These are phyloP conservation scores for Aspergillus steynii DNA, from an alignment of 495 filamentous ascomycete species.

Conservation along the genomic window DNA sequence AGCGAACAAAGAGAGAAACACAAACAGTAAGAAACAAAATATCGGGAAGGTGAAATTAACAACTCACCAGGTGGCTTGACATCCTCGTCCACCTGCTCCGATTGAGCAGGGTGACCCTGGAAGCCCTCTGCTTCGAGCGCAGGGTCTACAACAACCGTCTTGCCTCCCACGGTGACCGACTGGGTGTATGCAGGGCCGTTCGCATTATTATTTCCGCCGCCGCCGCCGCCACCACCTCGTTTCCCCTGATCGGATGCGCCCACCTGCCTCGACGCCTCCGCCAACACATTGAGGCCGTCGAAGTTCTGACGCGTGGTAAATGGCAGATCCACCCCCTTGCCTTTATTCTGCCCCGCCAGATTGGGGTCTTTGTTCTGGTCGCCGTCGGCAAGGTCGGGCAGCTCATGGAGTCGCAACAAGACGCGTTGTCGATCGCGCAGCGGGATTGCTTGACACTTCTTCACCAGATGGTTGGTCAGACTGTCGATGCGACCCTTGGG, in stretches of 20 bases:
- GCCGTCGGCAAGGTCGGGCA: slow-evolving; percentile 40
- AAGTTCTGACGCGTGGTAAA: slow-evolving; percentile 56
- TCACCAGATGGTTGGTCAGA: slow-evolving; percentile 72
- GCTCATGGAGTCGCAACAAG: slow-evolving; percentile 57
- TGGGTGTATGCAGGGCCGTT: slow-evolving; percentile 39
- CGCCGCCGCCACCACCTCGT: slow-evolving; percentile 25
- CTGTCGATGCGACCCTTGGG: slow-evolving; percentile 83
- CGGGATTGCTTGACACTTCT: slow-evolving; percentile 75
- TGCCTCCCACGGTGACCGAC: slow-evolving; percentile 48
- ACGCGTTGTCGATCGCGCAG: slow-evolving; percentile 66
- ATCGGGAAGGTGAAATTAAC: slow-evolving; percentile 5
- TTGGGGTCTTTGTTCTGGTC: slow-evolving; percentile 40
- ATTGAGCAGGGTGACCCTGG: slow-evolving; percentile 34
- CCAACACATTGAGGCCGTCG: slow-evolving; percentile 75
- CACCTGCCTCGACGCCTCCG: slow-evolving; percentile 77
- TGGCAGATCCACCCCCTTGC: slow-evolving; percentile 40
- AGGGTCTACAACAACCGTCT: slow-evolving; percentile 50
- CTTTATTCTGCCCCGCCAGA: slow-evolving; percentile 37
- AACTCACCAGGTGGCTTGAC: slow-evolving; percentile 30
- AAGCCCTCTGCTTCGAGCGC: slow-evolving; percentile 49
- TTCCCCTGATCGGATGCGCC: slow-evolving; percentile 50
- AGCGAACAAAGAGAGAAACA: not conserved
- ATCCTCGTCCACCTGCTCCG: slow-evolving; percentile 31
- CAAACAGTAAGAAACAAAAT: slow-evolving; percentile 4
- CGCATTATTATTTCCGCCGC: not conserved